Evolutionary conservation across 805 yeast genomes (phyloP).

Genomic region (Candida nanaspora): DNA sequence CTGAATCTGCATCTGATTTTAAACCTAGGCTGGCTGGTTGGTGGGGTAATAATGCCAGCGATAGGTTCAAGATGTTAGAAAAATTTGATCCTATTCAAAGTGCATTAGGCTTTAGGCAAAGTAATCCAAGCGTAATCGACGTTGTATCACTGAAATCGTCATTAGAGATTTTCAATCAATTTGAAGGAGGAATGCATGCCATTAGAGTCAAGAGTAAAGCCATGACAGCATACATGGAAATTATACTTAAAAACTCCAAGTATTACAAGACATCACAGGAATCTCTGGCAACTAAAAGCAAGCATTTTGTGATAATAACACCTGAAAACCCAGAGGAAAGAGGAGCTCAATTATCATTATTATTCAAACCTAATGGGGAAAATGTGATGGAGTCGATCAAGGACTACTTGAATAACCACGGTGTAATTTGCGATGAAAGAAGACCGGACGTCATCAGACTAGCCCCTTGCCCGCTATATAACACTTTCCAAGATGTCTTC

Average conservation of each 20-base stretch:
- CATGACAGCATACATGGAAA: constrained; percentile 52
- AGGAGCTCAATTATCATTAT: constrained; percentile 79
- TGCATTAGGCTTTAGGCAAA: constrained; percentile 83
- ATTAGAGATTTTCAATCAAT: constrained; percentile 47
- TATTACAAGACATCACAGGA: constrained; percentile 31
- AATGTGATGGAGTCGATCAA: constrained; percentile 60
- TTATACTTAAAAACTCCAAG: constrained; percentile 35
- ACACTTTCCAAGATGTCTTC: constrained; percentile 60
- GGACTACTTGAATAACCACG: constrained; percentile 40
- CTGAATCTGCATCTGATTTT: constrained; percentile 38
- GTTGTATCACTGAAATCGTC: constrained; percentile 68
- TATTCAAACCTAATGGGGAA: constrained; percentile 36
- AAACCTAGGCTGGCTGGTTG: constrained; percentile 84
- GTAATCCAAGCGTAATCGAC: constrained; percentile 85
- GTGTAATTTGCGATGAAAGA: constrained; percentile 81
- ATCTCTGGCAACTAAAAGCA: constrained; percentile 3
- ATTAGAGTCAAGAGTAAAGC: constrained; percentile 49
- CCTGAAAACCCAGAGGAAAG: constrained; percentile 52
- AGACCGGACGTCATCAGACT: constrained; percentile 84
- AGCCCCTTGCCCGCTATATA: constrained; percentile 85
- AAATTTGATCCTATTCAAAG: constrained; percentile 73
- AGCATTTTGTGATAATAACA: constrained; percentile 59
- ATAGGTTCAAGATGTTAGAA: constrained; percentile 76
- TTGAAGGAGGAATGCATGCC: constrained; percentile 54
- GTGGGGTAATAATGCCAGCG: constrained; percentile 83